Percentiles rank a stretch among this genome's conserved stretches.
These are phyloP conservation scores for Bassia scoparia DNA, from an alignment of 148 eudicot species.

Conservation along the genomic window DNA sequence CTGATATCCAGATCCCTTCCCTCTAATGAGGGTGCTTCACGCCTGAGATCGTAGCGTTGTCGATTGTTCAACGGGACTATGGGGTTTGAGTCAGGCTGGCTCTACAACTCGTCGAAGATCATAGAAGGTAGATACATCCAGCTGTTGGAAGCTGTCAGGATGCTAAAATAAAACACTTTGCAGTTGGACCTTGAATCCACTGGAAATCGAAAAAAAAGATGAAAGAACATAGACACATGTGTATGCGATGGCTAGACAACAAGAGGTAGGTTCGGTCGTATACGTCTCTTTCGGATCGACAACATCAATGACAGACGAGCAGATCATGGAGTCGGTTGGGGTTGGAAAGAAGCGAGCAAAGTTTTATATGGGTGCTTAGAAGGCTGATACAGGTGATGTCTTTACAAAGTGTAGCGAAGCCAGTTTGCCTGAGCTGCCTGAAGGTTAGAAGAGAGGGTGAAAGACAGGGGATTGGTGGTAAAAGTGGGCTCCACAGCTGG, in stretches of 20 bases:
- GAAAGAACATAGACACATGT: conserved; percentile 15
- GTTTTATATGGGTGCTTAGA: conserved; percentile 69
- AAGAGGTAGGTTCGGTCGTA: conserved; percentile 44
- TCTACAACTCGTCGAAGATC: conserved; percentile 36
- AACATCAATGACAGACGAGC: conserved; percentile 37
- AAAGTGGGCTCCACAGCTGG: conserved; percentile 65
- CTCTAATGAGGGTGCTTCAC: conserved; percentile 36
- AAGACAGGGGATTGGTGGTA: conserved; percentile 40
- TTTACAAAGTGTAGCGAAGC: neutral
- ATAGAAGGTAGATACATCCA: conserved; percentile 46
- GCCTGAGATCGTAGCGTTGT: conserved; percentile 27
- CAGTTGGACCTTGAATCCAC: conserved; percentile 49
- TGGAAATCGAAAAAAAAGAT: conserved; percentile 3
- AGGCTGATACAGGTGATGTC: conserved; percentile 18
- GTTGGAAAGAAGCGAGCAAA: conserved; percentile 46
- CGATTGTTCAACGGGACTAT: conserved; percentile 18
- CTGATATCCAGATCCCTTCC: conserved; percentile 21
- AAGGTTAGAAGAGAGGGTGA: conserved; percentile 54
- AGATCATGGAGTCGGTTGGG: conserved; percentile 53
- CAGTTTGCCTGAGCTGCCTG: conserved; percentile 33
- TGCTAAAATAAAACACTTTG: conserved; percentile 29
- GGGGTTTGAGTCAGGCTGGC: conserved; percentile 32
- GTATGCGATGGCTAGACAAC: conserved; percentile 65
- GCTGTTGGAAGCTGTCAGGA: conserved; percentile 26
- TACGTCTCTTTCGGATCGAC: conserved; percentile 65